These are phyloP conservation scores for Psilocybe azurescens DNA, from an alignment of 768 basidiomycete genomes.

Conservation along the genomic window DNA sequence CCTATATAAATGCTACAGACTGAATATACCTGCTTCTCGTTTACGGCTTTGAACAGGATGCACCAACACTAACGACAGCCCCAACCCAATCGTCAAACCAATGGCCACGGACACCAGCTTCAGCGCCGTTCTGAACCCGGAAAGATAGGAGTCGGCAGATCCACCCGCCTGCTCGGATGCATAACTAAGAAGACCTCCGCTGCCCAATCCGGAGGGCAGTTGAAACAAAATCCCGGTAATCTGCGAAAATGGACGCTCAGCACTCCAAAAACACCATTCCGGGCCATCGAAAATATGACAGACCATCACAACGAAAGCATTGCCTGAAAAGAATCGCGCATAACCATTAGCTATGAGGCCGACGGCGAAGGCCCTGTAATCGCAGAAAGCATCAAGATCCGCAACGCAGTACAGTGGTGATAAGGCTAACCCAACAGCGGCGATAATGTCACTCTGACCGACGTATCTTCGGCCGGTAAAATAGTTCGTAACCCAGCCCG, in stretches of 20 bases:
- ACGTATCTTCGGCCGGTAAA: constrained; percentile 66
- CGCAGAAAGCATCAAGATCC: constrained; percentile 12
- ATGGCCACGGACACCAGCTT: constrained; percentile 81
- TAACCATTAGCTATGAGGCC: constrained; percentile 82
- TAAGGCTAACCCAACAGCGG: constrained; percentile 66
- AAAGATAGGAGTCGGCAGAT: constrained; percentile 59
- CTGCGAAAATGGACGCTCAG: constrained; percentile 21
- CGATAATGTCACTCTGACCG: constrained; percentile 76
- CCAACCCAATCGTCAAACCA: constrained; percentile 81
- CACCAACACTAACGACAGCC: constrained; percentile 69
- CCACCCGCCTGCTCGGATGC: constrained; percentile 60
- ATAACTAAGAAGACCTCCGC: constrained; percentile 79
- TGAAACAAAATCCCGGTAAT: constrained; percentile 87
- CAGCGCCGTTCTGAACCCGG: constrained; percentile 77
- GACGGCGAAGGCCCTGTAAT: constrained; percentile 74
- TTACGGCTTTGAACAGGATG: constrained; percentile 65
- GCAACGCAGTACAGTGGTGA: neutral
- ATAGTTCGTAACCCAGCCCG: constrained; percentile 83
- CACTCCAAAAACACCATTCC: constrained; percentile 10
- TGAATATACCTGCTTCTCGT: constrained; percentile 66
- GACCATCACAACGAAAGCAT: constrained; percentile 85
- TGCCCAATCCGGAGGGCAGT: constrained; percentile 81
- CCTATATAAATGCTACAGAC: constrained; percentile 41
- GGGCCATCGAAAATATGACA: constrained; percentile 19
- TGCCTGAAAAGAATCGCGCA: constrained; percentile 72